Evolutionary conservation across 2,329 filamentous ascomycete genomes (phyloP).

Genomic region (Ophiostoma perfectum): DNA sequence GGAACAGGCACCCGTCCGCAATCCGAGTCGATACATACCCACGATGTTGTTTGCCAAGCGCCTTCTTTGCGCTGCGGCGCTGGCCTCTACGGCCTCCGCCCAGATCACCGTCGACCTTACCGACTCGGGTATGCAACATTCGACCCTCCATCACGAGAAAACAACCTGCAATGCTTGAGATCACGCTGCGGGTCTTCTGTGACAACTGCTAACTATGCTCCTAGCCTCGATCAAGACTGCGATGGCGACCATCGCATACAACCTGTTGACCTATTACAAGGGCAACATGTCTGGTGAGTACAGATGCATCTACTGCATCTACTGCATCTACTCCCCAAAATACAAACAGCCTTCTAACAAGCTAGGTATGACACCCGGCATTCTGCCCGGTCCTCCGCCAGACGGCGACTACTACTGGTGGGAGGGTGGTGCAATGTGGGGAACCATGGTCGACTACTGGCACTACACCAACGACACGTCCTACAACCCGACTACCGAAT

Average conservation of each 20-base stretch:
- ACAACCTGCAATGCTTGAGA: neutral
- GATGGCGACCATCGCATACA: conserved; percentile 45
- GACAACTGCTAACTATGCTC: neutral
- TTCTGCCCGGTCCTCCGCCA: conserved; percentile 33
- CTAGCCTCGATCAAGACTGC: conserved; percentile 45
- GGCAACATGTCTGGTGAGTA: conserved; percentile 38
- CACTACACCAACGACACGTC: conserved; percentile 43
- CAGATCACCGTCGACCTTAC: conserved; percentile 24
- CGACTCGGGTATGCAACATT: conserved; percentile 19
- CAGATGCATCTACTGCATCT: neutral
- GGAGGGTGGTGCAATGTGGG: conserved; percentile 32
- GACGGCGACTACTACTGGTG: conserved; percentile 37
- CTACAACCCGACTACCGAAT: conserved; percentile 43
- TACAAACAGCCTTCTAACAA: neutral
- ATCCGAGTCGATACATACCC: conserved; percentile 12
- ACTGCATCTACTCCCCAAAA: neutral
- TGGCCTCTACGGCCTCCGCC: conserved; percentile 22
- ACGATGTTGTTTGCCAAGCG: conserved; percentile 14
- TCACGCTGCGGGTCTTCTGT: neutral
- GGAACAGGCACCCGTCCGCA: neutral
- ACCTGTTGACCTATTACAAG: conserved; percentile 47
- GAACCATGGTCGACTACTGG: conserved; percentile 39
- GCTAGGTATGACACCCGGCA: conserved; percentile 28
- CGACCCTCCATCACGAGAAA: neutral
- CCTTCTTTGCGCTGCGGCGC: conserved; percentile 22